phyloP scores from a whole-genome alignment of 2,329 filamentous ascomycete genomes.

The Chrysoporthe deuterocubensis region DNA sequence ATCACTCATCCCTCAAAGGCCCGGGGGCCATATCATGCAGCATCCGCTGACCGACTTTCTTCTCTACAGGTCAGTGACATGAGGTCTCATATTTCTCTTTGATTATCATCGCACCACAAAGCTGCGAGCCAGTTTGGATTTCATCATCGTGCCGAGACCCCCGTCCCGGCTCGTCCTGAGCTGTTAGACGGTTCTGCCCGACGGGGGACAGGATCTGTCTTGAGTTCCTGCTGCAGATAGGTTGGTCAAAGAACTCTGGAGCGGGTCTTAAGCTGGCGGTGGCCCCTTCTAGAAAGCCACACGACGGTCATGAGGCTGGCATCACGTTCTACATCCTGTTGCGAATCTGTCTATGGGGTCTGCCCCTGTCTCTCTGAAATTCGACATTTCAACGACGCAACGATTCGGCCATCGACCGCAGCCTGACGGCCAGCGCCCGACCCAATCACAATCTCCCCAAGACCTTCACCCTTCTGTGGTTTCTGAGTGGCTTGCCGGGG shows the following conservation, averaged over 20 bases:
- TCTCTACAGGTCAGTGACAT: constrained; percentile 27
- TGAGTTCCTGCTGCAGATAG: constrained; percentile 19
- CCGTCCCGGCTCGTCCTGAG: constrained; percentile 18
- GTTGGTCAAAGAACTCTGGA: constrained; percentile 24
- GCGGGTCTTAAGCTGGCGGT: constrained; percentile 25
- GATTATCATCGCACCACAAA: constrained; percentile 25
- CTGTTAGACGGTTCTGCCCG: constrained; percentile 19
- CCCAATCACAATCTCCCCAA: neutral
- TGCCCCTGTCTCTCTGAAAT: constrained; percentile 2
- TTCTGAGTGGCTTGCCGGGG: constrained; percentile 19
- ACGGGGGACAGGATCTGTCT: constrained; percentile 17
- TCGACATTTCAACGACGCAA: neutral
- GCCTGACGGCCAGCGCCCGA: neutral
- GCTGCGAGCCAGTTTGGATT: constrained; percentile 17
- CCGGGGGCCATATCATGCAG: constrained; percentile 24
- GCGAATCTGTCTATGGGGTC: neutral
- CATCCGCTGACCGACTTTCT: constrained; percentile 29
- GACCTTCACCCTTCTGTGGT: neutral
- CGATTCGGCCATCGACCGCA: neutral
- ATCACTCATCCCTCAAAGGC: constrained; percentile 10
- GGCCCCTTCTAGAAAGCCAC: constrained; percentile 19
- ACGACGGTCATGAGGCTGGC: constrained; percentile 9
- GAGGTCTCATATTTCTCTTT: constrained; percentile 26
- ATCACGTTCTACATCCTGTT: constrained; percentile 11
- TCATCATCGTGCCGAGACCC: constrained; percentile 28